These are phyloP conservation scores for Volutella citrinella DNA, from an alignment of 2,329 filamentous ascomycete genomes.

Conservation along the genomic window DNA sequence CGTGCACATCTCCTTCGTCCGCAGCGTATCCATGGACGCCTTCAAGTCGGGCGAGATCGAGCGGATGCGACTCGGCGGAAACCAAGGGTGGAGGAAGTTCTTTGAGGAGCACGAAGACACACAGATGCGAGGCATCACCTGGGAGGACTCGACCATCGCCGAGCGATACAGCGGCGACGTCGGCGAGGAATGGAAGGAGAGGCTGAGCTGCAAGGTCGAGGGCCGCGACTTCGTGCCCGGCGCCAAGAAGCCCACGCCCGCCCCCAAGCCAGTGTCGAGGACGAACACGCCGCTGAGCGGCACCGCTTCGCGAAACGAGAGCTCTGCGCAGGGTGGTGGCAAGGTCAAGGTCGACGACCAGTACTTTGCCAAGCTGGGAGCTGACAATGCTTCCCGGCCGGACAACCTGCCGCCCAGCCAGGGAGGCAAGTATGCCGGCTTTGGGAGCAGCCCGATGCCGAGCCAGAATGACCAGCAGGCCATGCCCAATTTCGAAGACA, in stretches of 20 bases:
- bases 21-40: conserved; percentile 96
- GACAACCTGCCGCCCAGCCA: conserved; percentile 79
- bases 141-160: conserved; percentile 85
- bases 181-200: conserved; percentile 94
- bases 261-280: conserved; percentile 33
- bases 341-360: conserved; percentile 73
- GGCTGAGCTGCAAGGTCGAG: conserved; percentile 83
- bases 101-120: conserved; percentile 73
- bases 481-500: conserved; percentile 74
- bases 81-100: conserved; percentile 81
- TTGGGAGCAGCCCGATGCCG: conserved; percentile 72
- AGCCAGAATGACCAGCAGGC: conserved; percentile 40
- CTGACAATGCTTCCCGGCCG: conserved; percentile 74
- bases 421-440: conserved; percentile 88
- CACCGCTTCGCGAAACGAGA: conserved; percentile 38
- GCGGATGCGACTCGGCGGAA: conserved; percentile 90
- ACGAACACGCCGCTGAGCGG: conserved; percentile 41
- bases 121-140: conserved; percentile 64
- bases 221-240: conserved; percentile 79
- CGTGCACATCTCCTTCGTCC: conserved; percentile 97
- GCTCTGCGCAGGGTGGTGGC: conserved; percentile 35
- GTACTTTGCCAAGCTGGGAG: conserved; percentile 84
- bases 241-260: conserved; percentile 49
- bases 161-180: conserved; percentile 87
- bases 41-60: conserved; percentile 93